These are phyloP conservation scores for Oryza glaberrima DNA, from an alignment of 176 grass and related monocot species.

Conservation along the genomic window DNA sequence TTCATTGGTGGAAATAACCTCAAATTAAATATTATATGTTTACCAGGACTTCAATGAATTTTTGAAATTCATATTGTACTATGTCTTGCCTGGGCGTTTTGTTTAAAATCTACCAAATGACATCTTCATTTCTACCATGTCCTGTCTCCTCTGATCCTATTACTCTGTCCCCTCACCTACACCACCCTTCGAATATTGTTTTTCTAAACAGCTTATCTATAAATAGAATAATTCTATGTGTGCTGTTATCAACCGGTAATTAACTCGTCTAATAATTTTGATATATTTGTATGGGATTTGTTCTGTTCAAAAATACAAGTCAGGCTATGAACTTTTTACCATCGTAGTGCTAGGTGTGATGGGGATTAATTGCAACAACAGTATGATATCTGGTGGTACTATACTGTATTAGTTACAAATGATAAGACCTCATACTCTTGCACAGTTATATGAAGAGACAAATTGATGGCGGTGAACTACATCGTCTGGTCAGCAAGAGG, in stretches of 20 bases:
- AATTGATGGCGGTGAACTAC: slow-evolving; percentile 37
- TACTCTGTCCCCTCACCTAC: no score
- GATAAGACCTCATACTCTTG: not conserved
- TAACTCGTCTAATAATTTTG: not conserved
- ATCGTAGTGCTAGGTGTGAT: not conserved
- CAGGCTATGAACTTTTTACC: not conserved
- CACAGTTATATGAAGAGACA: slow-evolving; percentile 55
- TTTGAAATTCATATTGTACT: not conserved
- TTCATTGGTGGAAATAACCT: not conserved
- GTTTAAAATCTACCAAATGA: not conserved
- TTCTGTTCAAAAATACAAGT: slow-evolving; percentile 6
- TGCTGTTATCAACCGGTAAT: slow-evolving; percentile 16
- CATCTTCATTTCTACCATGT: not conserved
- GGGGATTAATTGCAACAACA: not conserved
- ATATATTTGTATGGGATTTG: not conserved
- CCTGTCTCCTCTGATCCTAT: no score
- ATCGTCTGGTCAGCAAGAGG: slow-evolving; percentile 57
- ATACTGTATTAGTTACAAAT: not conserved
- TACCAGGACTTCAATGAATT: not conserved
- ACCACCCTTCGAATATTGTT: not conserved
- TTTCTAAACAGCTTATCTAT: slow-evolving; percentile 10
- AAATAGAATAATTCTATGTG: not conserved
- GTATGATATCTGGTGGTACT: not conserved
- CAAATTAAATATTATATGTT: not conserved
- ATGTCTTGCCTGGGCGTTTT: not conserved